Base-by-base conservation (phyloP, 108 stramenopile species). In the Conticribra weissflogii region DNA sequence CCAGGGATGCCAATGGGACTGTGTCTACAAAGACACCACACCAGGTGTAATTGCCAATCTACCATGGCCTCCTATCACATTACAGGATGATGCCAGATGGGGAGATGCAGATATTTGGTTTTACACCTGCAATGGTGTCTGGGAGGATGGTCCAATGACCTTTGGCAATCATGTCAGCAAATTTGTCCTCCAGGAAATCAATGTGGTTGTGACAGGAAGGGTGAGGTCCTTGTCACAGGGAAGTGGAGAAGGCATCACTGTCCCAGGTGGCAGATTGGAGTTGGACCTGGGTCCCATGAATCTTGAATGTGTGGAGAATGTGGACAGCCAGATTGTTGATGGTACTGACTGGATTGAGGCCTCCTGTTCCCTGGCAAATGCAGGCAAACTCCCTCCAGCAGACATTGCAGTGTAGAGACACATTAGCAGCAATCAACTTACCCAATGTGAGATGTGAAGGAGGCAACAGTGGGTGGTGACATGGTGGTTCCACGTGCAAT, bases 51-150 rank as follows among this genome's bases (percentile, higher is more conserved):
- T 76, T 45, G 15, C 41, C 3, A 80, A n/a, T 73, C 46, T 52
- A 54, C 1, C 72, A 58, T 9, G 56, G 59, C 15, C 72, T 57
- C 34, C 45, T 54, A 3, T 64, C 75, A 0, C 71, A 57, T 68
- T 82, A 75, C 1, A 75, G 75, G 0, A 72, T 69, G 9, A 76
- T 58, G 2, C 81, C 75, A 16, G 65, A 45, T 27, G 81, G 81
- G 28, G 62, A 71, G 27, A 76, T 31, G 0, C 62, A 52, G 7
- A 79, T 53, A 27, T 29, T 19, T 16, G 57, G 57, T 18, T 34
- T 8, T 2, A 2, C 1, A 46, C 27, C 24, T 19, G 60, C 60
- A 17, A 61, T 24, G 4, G 45, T 25, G 17, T 41, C 60, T 46
- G 60, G 60, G 21, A 61, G 45, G 14, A 61, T 25, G 23, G 47